Evolutionary conservation across 2,329 filamentous ascomycete species (phyloP).

Genomic region (Lomentospora prolificans): DNA sequence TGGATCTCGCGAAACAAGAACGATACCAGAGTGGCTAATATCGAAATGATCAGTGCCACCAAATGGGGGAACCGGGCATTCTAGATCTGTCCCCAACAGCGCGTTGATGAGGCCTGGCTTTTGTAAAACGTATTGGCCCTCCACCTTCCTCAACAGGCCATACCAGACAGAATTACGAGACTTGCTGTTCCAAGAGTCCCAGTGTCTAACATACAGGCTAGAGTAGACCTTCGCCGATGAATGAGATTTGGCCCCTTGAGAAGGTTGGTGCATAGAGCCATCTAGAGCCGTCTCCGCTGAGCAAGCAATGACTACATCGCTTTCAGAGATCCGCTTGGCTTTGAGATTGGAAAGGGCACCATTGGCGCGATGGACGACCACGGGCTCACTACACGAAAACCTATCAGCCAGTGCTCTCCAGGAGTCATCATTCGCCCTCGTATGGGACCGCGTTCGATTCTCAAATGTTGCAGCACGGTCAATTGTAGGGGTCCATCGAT

Average conservation of each 20-base stretch:
- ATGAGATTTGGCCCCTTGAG: slow-evolving; percentile 46
- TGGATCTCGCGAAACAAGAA: slow-evolving; percentile 69
- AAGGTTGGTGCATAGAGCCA: slow-evolving; percentile 59
- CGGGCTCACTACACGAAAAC: slow-evolving; percentile 2
- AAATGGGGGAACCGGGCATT: slow-evolving; percentile 65
- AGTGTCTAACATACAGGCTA: slow-evolving; percentile 69
- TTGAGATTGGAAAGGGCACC: slow-evolving; percentile 51
- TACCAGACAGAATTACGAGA: slow-evolving; percentile 68
- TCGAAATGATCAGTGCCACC: slow-evolving; percentile 77
- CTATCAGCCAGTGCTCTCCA: not conserved
- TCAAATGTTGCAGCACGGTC: too few relatives aligned
- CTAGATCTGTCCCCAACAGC: slow-evolving; percentile 47
- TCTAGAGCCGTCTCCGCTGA: slow-evolving; percentile 57
- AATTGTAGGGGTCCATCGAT: too few relatives aligned
- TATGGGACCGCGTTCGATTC: not conserved
- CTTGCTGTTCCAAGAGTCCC: slow-evolving; percentile 65
- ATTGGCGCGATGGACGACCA: slow-evolving; percentile 13
- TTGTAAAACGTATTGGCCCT: slow-evolving; percentile 30
- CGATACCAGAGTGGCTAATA: slow-evolving; percentile 53
- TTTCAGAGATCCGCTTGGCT: slow-evolving; percentile 37
- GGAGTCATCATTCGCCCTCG: too few relatives aligned
- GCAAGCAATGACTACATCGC: slow-evolving; percentile 43
- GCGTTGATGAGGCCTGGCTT: slow-evolving; percentile 48
- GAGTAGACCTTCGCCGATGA: slow-evolving; percentile 64
- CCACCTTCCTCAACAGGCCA: slow-evolving; percentile 43